Base-by-base conservation (phyloP, 2,329 filamentous ascomycete genomes). In the Apiospora phragmitis region DNA sequence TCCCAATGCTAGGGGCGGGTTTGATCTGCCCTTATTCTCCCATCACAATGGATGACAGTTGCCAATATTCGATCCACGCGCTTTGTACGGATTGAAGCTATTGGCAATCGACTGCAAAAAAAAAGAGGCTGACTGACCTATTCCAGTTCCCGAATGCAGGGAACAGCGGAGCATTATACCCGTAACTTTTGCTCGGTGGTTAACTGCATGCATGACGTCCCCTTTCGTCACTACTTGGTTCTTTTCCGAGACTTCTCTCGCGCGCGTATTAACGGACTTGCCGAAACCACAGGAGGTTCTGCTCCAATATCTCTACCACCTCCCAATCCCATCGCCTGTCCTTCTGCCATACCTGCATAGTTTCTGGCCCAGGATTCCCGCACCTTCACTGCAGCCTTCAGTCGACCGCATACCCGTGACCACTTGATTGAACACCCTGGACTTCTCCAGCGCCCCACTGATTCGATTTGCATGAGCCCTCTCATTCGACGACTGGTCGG, bases 401-500 rank as follows among this genome's bases (percentile, higher is more conserved):
- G 21, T 62, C 55, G 38, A 62, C 18, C 38, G 11, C 49, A n/a
- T n/a, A 49, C 69, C 24, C 43, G 66, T 68, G 66, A 35, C 42
- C 62, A 43, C 65, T 32, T 11, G 24, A 42, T 29, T 26, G 4
- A 21, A 66, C 7, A 66, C 21, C 35, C n/a, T 42, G n/a, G 21
- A 14, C 12, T 42, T 66, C 62, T 9, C 16, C 41, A 29, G 62
- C 65, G 43, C 51, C 62, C 67, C 70, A 38, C 65, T 59, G 47
- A 43, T 38, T 24, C 55, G 55, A 42, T 18, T 70, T 72, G 74
- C 42, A 78, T 78, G 78, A 55, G 62, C 67, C 35, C 69, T 41
- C 49, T 66, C 49, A 68, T 73, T 70, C 72, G 67, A 32, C 26
- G 26, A 72, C 70, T 75, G 69, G 72, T 76, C 74, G 72, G 74